phyloP scores from a whole-genome alignment of 2,329 filamentous ascomycete species.

The Karstenula rhodostoma region DNA sequence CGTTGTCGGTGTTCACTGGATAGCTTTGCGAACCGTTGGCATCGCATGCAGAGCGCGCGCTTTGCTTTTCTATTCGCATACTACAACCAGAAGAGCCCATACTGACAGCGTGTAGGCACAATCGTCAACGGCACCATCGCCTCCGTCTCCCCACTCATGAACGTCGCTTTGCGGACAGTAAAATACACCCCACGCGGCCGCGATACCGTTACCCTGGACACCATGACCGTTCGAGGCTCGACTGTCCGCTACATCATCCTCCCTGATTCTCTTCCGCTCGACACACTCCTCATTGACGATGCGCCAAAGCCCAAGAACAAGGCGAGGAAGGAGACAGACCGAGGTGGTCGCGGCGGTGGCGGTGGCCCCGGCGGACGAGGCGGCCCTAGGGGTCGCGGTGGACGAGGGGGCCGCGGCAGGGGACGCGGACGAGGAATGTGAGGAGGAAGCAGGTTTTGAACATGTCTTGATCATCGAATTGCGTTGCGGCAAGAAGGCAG shows the following conservation, averaged over 20 bases:
- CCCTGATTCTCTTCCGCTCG: constrained; percentile 91
- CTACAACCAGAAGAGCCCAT: neutral
- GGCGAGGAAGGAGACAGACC: constrained; percentile 85
- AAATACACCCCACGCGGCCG: constrained; percentile 95
- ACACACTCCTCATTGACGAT: constrained; percentile 95
- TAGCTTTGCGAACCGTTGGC: neutral
- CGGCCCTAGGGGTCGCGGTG: constrained; percentile 57
- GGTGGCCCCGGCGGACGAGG: constrained; percentile 62
- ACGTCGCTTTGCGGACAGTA: constrained; percentile 91
- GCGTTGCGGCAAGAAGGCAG: constrained; percentile 1
- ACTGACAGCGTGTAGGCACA: constrained; percentile 68
- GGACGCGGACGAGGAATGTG: constrained; percentile 49
- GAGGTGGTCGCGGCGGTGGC: constrained; percentile 57
- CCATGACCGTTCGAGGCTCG: constrained; percentile 95
- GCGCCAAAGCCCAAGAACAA: constrained; percentile 99
- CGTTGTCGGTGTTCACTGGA: neutral
- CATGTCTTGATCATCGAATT: neutral
- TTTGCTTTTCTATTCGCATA: constrained; percentile 2
- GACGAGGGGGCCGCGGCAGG: constrained; percentile 51
- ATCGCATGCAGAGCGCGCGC: constrained; percentile 9
- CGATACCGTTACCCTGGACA: constrained; percentile 86
- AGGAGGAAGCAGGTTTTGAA: neutral
- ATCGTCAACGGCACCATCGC: constrained; percentile 97
- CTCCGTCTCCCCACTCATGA: constrained; percentile 97
- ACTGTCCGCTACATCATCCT: constrained; percentile 98